phyloP scores from a whole-genome alignment of 2,329 filamentous ascomycete species.

The Zarea fungicola region DNA sequence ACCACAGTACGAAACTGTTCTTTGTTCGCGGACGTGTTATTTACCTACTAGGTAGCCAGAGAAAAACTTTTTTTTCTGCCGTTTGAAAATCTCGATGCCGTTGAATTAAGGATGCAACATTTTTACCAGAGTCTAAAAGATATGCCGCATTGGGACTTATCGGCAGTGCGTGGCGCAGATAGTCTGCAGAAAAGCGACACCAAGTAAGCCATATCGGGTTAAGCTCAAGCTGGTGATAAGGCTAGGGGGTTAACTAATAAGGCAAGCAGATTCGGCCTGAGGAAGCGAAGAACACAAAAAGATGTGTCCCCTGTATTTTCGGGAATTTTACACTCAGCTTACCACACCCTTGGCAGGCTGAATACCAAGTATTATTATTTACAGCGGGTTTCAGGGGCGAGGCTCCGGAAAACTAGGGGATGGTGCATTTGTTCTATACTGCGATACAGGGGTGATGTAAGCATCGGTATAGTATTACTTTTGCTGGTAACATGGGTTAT shows the following conservation, averaged over 20 bases:
- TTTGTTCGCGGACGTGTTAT: neutral
- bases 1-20: too few relatives aligned
- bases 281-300: slow-evolving; percentile 10
- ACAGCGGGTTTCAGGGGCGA: neutral
- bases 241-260: neutral
- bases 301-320: neutral
- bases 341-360: neutral
- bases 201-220: slow-evolving; percentile 7
- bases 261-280: slow-evolving; percentile 10
- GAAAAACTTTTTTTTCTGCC: slow-evolving; percentile 6
- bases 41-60: neutral
- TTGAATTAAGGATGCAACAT: slow-evolving; percentile 12
- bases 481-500: neutral
- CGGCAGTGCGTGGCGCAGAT: slow-evolving; percentile 6
- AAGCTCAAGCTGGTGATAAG: slow-evolving; percentile 11
- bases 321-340: neutral
- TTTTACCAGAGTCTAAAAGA: slow-evolving; percentile 9
- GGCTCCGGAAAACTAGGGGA: neutral
- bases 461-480: neutral
- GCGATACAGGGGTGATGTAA: neutral
- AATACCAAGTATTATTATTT: neutral
- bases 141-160: slow-evolving; percentile 15
- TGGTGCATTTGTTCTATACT: too few relatives aligned
- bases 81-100: slow-evolving; percentile 8
- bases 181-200: slow-evolving; percentile 9